These are phyloP conservation scores for Magnusiomyces magnusii DNA, from an alignment of 1,139 yeast genomes.

Conservation along the genomic window DNA sequence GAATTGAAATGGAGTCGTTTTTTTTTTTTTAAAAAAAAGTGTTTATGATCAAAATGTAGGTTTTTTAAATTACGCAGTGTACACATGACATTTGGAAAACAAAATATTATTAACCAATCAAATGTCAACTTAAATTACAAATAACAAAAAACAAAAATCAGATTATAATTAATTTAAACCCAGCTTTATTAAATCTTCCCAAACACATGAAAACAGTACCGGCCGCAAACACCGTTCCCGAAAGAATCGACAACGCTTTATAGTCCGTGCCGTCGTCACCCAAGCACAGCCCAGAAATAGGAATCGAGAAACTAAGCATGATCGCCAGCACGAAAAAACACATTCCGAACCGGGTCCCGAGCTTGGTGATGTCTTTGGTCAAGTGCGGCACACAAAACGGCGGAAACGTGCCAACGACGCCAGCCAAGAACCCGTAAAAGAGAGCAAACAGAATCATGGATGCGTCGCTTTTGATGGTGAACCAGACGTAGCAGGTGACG, in stretches of 20 bases:
- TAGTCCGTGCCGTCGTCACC: constrained; percentile 6
- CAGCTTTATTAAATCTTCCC: constrained; percentile 4
- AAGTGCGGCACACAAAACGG: constrained; percentile 44
- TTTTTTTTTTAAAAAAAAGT: no score
- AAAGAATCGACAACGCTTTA: background rate
- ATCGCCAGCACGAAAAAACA: constrained; percentile 37
- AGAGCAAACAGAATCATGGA: constrained; percentile 10
- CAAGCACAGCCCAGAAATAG: constrained; percentile 12
- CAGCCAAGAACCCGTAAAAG: constrained; percentile 43
- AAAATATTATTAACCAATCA: no score
- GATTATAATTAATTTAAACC: background rate
- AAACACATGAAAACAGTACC: background rate
- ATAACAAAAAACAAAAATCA: no score
- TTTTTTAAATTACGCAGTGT: no score
- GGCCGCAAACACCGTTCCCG: constrained; percentile 1
- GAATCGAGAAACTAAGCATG: constrained; percentile 10
- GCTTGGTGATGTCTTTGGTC: constrained; percentile 38
- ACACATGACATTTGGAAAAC: no score
- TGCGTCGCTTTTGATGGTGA: constrained; percentile 6
- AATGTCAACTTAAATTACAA: no score
- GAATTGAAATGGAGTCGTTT: no score
- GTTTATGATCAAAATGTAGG: no score
- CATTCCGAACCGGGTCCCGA: constrained; percentile 50
- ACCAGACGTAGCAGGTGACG: constrained; percentile 2
- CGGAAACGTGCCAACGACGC: constrained; percentile 40